Conservation (phyloP, 495 filamentous ascomycete genomes). For the Penicillium lividum region DNA sequence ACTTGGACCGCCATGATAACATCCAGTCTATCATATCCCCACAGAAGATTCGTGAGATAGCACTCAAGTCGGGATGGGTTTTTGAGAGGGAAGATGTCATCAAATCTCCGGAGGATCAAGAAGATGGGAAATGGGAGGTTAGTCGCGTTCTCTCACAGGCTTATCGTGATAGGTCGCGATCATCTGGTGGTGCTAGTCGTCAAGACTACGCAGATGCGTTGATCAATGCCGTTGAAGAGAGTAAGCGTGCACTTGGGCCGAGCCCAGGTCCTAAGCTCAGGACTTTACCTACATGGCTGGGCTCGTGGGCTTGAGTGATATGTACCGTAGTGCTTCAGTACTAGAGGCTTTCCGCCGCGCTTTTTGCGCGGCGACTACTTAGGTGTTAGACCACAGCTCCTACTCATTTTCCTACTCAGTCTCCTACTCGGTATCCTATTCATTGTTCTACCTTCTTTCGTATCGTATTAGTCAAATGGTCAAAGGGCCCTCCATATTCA, state of each 20-base stretch:
- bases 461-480: too few relatives aligned
- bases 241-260: not conserved
- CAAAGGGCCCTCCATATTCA: too few relatives aligned
- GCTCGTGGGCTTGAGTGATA: not conserved
- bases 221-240: not conserved
- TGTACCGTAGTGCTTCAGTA: too few relatives aligned
- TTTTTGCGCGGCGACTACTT: too few relatives aligned
- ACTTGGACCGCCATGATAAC: conserved; percentile 32
- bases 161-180: not conserved
- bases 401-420: too few relatives aligned
- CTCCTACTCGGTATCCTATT: too few relatives aligned
- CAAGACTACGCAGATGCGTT: not conserved
- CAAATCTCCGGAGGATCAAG: conserved; percentile 32
- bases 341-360: too few relatives aligned
- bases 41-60: conserved; percentile 30
- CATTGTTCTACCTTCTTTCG: too few relatives aligned
- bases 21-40: conserved; percentile 45
- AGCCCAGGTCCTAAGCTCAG: not conserved
- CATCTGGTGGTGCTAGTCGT: not conserved
- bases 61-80: conserved; percentile 27
- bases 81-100: conserved; percentile 32
- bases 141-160: conserved; percentile 24
- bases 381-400: too few relatives aligned
- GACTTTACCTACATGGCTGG: conserved; percentile 1
- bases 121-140: conserved; percentile 52